Conservation (phyloP, 176 grass and related monocot genomes). For the Triticum timopheevii region DNA sequence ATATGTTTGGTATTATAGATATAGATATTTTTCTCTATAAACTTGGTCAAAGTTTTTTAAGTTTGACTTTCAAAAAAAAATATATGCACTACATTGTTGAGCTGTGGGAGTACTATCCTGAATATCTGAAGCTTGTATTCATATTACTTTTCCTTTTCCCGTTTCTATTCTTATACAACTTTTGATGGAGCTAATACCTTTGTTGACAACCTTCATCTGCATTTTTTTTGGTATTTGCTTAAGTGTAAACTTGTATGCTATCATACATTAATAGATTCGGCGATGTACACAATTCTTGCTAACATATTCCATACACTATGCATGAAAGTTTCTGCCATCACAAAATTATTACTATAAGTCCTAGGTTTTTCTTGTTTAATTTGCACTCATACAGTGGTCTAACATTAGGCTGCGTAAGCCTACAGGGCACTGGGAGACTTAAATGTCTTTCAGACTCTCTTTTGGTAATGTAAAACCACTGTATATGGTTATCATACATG, state of each 20-base stretch:
- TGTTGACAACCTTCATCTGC: background rate
- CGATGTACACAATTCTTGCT: background rate
- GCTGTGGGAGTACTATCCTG: background rate
- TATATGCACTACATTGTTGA: no score
- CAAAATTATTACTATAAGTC: background rate
- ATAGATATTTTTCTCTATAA: no score
- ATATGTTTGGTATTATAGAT: no score
- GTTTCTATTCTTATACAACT: background rate
- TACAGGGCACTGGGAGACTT: background rate
- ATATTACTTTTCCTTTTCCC: background rate
- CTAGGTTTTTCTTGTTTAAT: background rate
- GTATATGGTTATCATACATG: background rate
- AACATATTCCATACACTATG: background rate
- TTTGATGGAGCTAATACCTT: background rate
- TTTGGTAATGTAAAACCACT: background rate
- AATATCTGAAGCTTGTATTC: conserved; percentile 6
- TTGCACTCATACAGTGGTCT: background rate
- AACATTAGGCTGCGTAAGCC: conserved; percentile 10
- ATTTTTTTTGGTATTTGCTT: background rate
- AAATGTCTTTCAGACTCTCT: background rate
- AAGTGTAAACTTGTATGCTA: background rate
- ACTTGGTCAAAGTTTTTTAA: no score
- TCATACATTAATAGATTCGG: conserved; percentile 14
- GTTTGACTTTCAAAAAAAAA: no score
- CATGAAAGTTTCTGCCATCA: background rate